Evolutionary conservation across 352 stramenopile genomes (phyloP).

Genomic region (Pythium volutum): DNA sequence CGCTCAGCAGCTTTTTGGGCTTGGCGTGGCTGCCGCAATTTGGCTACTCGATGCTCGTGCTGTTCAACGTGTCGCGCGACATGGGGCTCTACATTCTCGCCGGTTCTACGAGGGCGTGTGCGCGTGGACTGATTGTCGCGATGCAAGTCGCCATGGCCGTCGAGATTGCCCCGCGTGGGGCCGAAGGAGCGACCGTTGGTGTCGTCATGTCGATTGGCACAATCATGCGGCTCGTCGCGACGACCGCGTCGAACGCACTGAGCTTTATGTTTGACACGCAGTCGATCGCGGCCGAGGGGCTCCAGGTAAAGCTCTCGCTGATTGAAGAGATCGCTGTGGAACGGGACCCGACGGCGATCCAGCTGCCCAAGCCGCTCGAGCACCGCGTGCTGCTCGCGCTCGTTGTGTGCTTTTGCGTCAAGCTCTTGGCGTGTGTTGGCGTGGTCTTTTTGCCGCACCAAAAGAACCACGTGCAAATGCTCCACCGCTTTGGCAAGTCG

Average conservation of each 20-base stretch:
- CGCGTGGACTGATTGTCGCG: constrained; percentile 38
- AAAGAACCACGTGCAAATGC: constrained; percentile 40
- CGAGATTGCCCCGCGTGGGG: constrained; percentile 50
- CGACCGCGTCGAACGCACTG: constrained; percentile 41
- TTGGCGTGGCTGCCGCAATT: constrained; percentile 39
- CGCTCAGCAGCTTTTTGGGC: constrained; percentile 29
- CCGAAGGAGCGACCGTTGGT: constrained; percentile 53
- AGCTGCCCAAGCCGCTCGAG: background rate
- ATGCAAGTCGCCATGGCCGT: constrained; percentile 37
- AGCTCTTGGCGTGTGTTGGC: constrained; percentile 35
- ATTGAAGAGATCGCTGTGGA: constrained; percentile 7
- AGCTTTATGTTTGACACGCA: constrained; percentile 40
- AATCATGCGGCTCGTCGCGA: constrained; percentile 46
- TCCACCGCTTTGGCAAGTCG: constrained; percentile 23
- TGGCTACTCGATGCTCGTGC: constrained; percentile 36
- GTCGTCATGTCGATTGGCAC: constrained; percentile 49
- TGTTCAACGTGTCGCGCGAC: constrained; percentile 25
- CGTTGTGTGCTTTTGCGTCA: constrained; percentile 38
- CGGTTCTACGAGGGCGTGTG: constrained; percentile 33
- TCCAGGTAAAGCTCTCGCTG: constrained; percentile 13
- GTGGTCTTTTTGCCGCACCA: constrained; percentile 44
- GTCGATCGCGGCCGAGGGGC: constrained; percentile 21
- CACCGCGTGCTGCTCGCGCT: constrained; percentile 35
- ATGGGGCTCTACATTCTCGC: constrained; percentile 39
- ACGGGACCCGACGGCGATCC: constrained; percentile 6